These are phyloP conservation scores for Zizania latifolia DNA, from an alignment of 176 grass and related monocot species.

Conservation along the genomic window DNA sequence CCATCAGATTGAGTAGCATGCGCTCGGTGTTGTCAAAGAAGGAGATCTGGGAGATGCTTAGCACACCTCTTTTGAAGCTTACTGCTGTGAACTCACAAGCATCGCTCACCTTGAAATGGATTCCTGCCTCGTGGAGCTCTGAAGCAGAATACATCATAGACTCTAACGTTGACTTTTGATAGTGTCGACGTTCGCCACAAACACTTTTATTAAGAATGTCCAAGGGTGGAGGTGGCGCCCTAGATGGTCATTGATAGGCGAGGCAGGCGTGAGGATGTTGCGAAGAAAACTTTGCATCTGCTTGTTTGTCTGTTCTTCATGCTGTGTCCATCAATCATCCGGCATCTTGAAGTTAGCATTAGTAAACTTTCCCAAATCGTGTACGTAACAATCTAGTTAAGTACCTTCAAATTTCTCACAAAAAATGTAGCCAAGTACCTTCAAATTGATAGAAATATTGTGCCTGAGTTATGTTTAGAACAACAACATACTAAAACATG, in stretches of 20 bases:
- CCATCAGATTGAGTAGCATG: slow-evolving; percentile 56
- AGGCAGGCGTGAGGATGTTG: not conserved
- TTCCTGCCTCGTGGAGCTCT: slow-evolving; percentile 48
- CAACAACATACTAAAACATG: no score
- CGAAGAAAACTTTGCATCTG: no score
- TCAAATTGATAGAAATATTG: no score
- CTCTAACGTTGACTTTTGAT: not conserved
- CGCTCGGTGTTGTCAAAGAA: slow-evolving; percentile 33
- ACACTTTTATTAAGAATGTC: not conserved
- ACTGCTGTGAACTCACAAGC: slow-evolving; percentile 15
- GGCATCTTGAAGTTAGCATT: no score
- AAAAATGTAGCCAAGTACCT: no score
- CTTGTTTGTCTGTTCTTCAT: no score
- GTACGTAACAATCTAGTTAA: no score
- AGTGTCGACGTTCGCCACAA: not conserved
- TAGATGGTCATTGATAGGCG: not conserved
- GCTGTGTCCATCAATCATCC: no score
- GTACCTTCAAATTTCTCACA: no score
- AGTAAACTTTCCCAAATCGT: no score
- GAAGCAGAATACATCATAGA: not conserved
- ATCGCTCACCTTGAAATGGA: slow-evolving; percentile 37
- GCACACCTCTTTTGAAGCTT: slow-evolving; percentile 24
- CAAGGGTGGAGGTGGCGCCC: not conserved
- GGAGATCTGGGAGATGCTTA: slow-evolving; percentile 20
- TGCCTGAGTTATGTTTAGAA: no score